Base-by-base conservation (phyloP, 1,284 basidiomycete species). In the Naganishia albida region DNA sequence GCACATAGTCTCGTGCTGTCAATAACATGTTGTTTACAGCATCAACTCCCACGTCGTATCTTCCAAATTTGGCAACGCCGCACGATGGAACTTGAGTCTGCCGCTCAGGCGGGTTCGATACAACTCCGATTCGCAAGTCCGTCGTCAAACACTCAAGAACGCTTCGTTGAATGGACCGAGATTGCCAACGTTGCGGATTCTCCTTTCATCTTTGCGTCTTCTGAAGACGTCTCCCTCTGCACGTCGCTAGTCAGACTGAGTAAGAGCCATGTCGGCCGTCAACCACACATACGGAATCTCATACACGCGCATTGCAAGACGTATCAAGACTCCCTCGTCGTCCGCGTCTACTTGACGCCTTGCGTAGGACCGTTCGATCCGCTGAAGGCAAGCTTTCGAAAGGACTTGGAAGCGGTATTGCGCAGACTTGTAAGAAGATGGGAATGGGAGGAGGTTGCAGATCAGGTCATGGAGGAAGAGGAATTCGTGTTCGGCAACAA, bases 51-150 rank as follows among this genome's bases (percentile, higher is more conserved):
- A 34, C 34, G 34, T 34, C 34, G 4, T 34, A 34, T 34, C 34
- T 4, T 10, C 34, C 10, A 10, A 34, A 34, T 34, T 10, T 34
- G 34, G 34, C 34, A 34, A 34, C 6, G 10, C 34, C 34, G 34
- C 34, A 10, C 34, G 10, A 60, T 53, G n/a, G 51, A 53, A 8
- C 34, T 23, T 20, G 57, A 60, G 0, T 46, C 49, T 26, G 46
- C 34, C 48, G n/a, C 49, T 16, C 57, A 50, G 48, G 57, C 46
- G 26, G 57, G 57, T 40, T 60, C 57, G 12, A 13, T 60, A 25
- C 28, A 13, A 12, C 12, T 60, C 23, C 28, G 8, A 20, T 46
- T 60, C 20, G 23, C 34, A 10, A 6, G 4, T 56, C 18, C 7
- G 1, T 18, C 28, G 0, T 30, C 25, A 12, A 30, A 16, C 20